A percentile compares a stretch with the other conserved stretches of the same genome.
phyloP scores from a whole-genome alignment of 441 rosid species.

The Hura crepitans region DNA sequence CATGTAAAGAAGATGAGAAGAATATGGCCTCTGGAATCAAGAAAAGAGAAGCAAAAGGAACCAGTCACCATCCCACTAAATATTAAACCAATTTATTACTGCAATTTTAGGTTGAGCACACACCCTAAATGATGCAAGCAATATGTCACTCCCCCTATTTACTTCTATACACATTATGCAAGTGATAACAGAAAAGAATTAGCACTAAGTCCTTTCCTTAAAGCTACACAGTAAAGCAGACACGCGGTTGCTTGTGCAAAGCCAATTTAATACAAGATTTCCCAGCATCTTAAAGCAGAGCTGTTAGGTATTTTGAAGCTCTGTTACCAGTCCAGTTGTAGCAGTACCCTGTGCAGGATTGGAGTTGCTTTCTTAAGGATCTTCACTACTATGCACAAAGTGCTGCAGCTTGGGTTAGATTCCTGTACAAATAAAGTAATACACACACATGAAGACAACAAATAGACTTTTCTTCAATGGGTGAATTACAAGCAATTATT shows the following conservation, averaged over 20 bases:
- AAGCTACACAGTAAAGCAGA: background rate
- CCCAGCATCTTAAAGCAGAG: background rate
- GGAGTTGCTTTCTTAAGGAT: conserved; percentile 1
- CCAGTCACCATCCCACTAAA: conserved; percentile 41
- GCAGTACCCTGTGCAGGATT: conserved; percentile 6
- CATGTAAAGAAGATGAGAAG: conserved; percentile 46
- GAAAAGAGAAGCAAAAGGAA: conserved; percentile 43
- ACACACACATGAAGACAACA: background rate
- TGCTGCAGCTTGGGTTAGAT: background rate
- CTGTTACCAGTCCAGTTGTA: background rate
- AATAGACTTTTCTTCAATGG: background rate
- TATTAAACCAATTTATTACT: conserved; percentile 17
- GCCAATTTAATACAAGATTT: background rate
- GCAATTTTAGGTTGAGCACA: conserved; percentile 18
- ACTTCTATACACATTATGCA: background rate
- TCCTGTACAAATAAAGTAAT: conserved; percentile 1
- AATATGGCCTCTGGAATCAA: conserved; percentile 51
- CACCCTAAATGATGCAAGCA: conserved; percentile 37
- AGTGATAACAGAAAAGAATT: conserved; percentile 13
- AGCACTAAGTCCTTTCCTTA: conserved; percentile 1
- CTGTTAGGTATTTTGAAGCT: background rate
- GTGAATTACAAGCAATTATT: conserved; percentile 13
- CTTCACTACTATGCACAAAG: background rate
- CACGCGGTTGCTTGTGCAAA: too few relatives aligned
- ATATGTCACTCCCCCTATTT: conserved; percentile 31